Evolutionary conservation across 148 eudicot genomes (phyloP).

Genomic region (Fagopyrum esculentum): DNA sequence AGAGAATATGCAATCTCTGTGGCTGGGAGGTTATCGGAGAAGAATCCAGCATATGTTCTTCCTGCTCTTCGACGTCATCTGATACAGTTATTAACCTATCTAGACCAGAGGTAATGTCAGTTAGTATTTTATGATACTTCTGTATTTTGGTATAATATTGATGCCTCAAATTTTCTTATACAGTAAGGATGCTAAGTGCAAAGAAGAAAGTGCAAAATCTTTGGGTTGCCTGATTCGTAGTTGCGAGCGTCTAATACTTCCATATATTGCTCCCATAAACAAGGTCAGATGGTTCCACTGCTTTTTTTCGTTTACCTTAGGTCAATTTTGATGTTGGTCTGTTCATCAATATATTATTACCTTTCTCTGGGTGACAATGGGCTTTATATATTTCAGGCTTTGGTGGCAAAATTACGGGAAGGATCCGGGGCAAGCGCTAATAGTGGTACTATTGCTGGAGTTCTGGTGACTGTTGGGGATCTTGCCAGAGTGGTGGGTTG

Average conservation of each 20-base stretch:
- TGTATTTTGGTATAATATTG: slow-evolving; percentile 2
- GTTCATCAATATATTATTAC: slow-evolving; percentile 9
- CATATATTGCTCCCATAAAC: slow-evolving; percentile 94
- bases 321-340: not conserved
- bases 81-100: slow-evolving; percentile 77
- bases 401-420: slow-evolving; percentile 75
- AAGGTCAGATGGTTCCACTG: slow-evolving; percentile 38
- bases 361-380: slow-evolving; percentile 2
- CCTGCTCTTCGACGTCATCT: slow-evolving; percentile 99
- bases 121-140: not conserved
- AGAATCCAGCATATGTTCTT: slow-evolving; percentile 98
- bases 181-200: slow-evolving; percentile 92
- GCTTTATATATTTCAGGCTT: slow-evolving; percentile 48
- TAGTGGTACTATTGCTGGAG: slow-evolving; percentile 72
- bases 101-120: slow-evolving; percentile 67
- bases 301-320: not conserved
- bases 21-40: slow-evolving; percentile 89
- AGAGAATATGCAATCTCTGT: slow-evolving; percentile 83
- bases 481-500: slow-evolving; percentile 91
- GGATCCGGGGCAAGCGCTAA: slow-evolving; percentile 76
- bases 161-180: slow-evolving; percentile 11
- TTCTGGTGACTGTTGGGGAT: slow-evolving; percentile 92
- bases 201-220: slow-evolving; percentile 97
- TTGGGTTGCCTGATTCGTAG: slow-evolving; percentile 91
- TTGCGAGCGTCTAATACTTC: slow-evolving; percentile 85